phyloP scores from a whole-genome alignment of 2,329 filamentous ascomycete genomes.

The Fusarium sp. region DNA sequence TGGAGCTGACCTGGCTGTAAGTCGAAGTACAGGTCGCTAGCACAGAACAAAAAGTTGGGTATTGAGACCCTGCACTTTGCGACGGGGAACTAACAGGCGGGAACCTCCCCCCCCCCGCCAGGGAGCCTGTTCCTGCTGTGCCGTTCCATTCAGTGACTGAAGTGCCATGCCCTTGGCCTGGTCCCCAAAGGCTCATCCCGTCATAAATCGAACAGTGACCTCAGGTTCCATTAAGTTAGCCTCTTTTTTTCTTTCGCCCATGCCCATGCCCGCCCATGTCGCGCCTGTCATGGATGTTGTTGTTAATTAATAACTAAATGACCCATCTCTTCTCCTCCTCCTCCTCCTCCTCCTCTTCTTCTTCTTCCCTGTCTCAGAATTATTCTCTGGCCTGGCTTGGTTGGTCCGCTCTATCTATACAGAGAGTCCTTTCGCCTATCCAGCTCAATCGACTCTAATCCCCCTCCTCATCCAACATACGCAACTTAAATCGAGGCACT shows the following conservation, averaged over 20 bases:
- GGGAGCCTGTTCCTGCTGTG: conserved; percentile 7
- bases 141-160: background rate
- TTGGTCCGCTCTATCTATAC: conserved; percentile 1
- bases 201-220: conserved; percentile 13
- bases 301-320: conserved; percentile 23
- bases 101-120: background rate
- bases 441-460: background rate
- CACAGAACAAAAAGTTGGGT: background rate
- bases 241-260: background rate
- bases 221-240: background rate
- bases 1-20: conserved; percentile 7
- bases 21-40: background rate
- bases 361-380: conserved; percentile 11
- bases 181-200: background rate
- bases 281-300: background rate
- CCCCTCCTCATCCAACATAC: conserved; percentile 5
- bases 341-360: conserved; percentile 8
- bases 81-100: conserved; percentile 1
- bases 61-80: background rate
- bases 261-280: background rate
- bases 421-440: background rate
- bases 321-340: conserved; percentile 22
- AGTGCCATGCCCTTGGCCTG: background rate
- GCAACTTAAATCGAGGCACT: background rate
- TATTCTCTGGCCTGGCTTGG: conserved; percentile 5